Evolutionary conservation across 2,329 filamentous ascomycete genomes (phyloP), one percentile per base, ranked within the genome.

Genomic region (Cladosporium sphaerospermum): DNA sequence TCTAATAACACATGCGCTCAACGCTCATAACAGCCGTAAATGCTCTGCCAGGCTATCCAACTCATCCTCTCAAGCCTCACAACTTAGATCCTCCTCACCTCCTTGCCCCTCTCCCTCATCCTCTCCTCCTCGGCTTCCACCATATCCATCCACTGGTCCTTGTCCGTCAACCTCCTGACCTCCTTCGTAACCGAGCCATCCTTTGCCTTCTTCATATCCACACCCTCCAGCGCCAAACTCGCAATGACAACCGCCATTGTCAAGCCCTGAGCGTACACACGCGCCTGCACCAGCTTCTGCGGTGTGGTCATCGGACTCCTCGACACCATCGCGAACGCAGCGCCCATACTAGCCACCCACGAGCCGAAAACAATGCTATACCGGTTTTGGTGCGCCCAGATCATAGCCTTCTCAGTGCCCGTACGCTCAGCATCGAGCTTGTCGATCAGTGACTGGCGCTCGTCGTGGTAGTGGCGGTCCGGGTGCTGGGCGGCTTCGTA

Each of bases 131-230:
- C 88, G 18, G 87, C 83, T 56, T 82, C 87, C 47, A 92, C 85
- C 87, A 92, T 92, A 64, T 92, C 86, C 77, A 83, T 93, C 93
- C 93, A 99, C 64, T 96, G 79, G 71, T 97, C 91, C 75, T 95
- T 88, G 41, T 89, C 88, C 67, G 85, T 80, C 70, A 95, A 93
- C 58, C 87, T 79, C 74, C 78, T 84, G 82, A 91, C 91, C 80
- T 95, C 88, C 62, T 95, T 88, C 43, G 90, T 60, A 9, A 92
- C 80, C 78, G 84, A 84, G 62, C 95, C 79, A 2, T 87, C 93
- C 65, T 80, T 79, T 45, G 89, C 89, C 66, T 80, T 81, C 68
- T 83, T 84, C 61, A 86, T 86, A 71, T 99, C 93, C 50, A 75
- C 76, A 36, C 84, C 79, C 81, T 96, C 91, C 62, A 96, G 86